A percentile compares a stretch with the other conserved stretches of the same genome.
phyloP scores from a whole-genome alignment of 441 rosid species.

The Populus hybrid region DNA sequence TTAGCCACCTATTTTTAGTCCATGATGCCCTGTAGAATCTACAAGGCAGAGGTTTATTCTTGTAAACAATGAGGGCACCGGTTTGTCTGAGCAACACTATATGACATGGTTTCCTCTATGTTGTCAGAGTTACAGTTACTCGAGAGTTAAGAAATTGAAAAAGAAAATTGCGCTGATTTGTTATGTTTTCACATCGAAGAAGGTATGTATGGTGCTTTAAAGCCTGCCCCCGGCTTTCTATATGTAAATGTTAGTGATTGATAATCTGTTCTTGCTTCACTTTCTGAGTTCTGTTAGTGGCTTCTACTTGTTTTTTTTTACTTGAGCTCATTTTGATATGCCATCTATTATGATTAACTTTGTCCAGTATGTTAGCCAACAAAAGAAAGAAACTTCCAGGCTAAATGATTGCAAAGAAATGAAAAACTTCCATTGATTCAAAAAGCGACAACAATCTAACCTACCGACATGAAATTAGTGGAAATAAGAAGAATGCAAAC shows the following conservation, averaged over 20 bases:
- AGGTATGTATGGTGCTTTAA: not conserved
- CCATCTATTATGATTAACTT: too few species aligned
- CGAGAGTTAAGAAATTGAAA: too few species aligned
- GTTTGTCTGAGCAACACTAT: not conserved
- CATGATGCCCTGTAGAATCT: not conserved
- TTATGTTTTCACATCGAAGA: not conserved
- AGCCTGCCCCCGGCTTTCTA: not conserved
- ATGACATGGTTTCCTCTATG: not conserved
- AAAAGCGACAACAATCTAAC: not conserved
- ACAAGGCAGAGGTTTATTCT: not conserved
- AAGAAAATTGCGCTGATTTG: not conserved
- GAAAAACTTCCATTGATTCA: slow-evolving; percentile 2
- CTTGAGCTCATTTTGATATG: not conserved
- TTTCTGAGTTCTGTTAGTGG: not conserved
- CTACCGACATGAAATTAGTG: not conserved
- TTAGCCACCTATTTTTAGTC: not conserved
- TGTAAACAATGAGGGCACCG: not conserved
- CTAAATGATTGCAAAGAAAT: not conserved
- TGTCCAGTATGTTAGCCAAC: not conserved
- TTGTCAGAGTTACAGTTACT: not conserved
- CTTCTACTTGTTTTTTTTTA: too few species aligned
- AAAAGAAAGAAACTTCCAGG: not conserved
- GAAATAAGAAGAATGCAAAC: slow-evolving; percentile 5
- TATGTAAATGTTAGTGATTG: not conserved
- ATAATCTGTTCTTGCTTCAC: not conserved